These are phyloP conservation scores for Myochromella boudieri DNA, from an alignment of 768 basidiomycete species.

Conservation along the genomic window DNA sequence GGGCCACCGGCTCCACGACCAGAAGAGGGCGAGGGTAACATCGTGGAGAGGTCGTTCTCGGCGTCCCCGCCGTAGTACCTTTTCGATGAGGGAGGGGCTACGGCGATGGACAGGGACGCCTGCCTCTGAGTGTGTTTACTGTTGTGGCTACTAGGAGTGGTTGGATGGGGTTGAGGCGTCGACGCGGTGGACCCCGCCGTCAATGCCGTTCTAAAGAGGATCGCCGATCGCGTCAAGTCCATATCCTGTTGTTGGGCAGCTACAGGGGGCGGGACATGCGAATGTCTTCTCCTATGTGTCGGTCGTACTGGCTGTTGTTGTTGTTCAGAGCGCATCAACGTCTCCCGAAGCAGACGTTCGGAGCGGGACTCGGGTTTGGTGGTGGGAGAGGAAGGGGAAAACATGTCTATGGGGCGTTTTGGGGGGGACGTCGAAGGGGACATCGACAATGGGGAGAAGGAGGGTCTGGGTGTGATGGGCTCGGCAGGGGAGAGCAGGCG, in stretches of 20 bases:
- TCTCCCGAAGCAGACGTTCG: background rate
- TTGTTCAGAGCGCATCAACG: background rate
- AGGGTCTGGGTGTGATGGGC: too few relatives aligned
- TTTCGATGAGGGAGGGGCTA: background rate
- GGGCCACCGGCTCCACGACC: too few relatives aligned
- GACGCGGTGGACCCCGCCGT: slow-evolving; percentile 36
- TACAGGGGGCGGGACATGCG: slow-evolving; percentile 22
- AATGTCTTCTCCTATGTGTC: slow-evolving; percentile 26
- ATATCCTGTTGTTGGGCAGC: slow-evolving; percentile 17
- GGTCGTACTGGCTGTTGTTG: background rate
- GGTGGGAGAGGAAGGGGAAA: slow-evolving; percentile 52
- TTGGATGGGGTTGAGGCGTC: slow-evolving; percentile 23
- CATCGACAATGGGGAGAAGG: too few relatives aligned
- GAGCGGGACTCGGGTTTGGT: slow-evolving; percentile 12
- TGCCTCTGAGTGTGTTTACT: background rate
- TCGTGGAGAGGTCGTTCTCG: background rate
- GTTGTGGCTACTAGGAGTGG: slow-evolving; percentile 3
- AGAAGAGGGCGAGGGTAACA: too few relatives aligned
- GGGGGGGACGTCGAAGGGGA: too few relatives aligned
- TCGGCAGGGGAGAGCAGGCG: too few relatives aligned
- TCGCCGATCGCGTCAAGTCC: too few relatives aligned
- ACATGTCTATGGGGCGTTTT: too few relatives aligned
- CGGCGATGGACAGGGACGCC: background rate
- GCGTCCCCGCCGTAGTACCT: slow-evolving; percentile 10
- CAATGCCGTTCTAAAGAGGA: too few relatives aligned